A percentile compares a stretch with the other conserved stretches of the same genome.
Evolutionary conservation across 129 eudicot genomes (phyloP).

Genomic region (Chrysanthemum makinoi): DNA sequence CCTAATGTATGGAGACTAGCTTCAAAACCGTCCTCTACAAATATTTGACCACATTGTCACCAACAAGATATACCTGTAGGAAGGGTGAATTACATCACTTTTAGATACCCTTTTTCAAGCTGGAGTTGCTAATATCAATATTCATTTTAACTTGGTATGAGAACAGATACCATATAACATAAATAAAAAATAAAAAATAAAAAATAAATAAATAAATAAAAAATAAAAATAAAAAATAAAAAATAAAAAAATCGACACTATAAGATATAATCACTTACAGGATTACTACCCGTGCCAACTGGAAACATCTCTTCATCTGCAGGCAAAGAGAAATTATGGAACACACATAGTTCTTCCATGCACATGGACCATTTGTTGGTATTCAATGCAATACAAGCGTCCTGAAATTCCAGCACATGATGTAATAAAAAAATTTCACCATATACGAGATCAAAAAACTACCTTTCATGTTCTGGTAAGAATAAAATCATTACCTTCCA

Average conservation of each 20-base stretch:
- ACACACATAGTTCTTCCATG: slow-evolving; percentile 57
- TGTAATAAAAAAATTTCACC: background rate
- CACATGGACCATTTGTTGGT: slow-evolving; percentile 74
- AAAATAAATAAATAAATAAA: too few species aligned
- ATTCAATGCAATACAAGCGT: slow-evolving; percentile 83
- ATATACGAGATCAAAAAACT: background rate
- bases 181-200: too few species aligned
- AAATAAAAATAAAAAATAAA: too few species aligned
- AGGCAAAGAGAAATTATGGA: slow-evolving; percentile 61
- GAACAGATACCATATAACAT: slow-evolving; percentile 2
- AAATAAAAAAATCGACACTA: too few species aligned
- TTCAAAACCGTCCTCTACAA: slow-evolving; percentile 88
- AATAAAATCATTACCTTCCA: slow-evolving; percentile 71
- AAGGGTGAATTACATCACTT: slow-evolving; percentile 12
- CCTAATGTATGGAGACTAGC: slow-evolving; percentile 64
- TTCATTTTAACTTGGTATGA: background rate
- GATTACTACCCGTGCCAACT: slow-evolving; percentile 97
- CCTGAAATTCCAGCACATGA: slow-evolving; percentile 45
- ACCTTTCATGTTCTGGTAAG: background rate
- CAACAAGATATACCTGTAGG: slow-evolving; percentile 76
- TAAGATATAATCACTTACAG: slow-evolving; percentile 50
- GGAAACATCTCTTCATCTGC: slow-evolving; percentile 84
- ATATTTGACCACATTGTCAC: slow-evolving; percentile 68
- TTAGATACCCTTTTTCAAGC: background rate
- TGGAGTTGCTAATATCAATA: background rate